These are phyloP conservation scores for Oryza officinalis DNA, from an alignment of 176 grass and related monocot genomes.

Conservation along the genomic window DNA sequence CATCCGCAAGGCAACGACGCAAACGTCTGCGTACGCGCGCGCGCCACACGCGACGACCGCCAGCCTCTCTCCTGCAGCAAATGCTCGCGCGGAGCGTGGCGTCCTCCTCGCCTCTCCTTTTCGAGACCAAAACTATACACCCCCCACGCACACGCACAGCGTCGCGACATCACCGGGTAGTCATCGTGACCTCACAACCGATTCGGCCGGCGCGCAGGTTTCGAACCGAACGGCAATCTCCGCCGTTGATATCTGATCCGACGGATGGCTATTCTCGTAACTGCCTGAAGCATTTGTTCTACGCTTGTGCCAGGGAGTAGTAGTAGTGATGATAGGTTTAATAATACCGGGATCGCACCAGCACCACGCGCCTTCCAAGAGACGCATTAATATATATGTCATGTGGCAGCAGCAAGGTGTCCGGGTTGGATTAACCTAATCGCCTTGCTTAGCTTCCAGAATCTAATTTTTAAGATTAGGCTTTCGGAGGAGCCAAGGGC, in stretches of 20 bases:
- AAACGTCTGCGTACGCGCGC: not conserved
- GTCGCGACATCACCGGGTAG: not conserved
- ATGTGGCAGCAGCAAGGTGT: constrained; percentile 31
- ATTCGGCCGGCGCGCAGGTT: not conserved
- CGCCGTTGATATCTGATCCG: not conserved
- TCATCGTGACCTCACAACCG: not conserved
- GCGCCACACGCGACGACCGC: not conserved
- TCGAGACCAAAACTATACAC: not conserved
- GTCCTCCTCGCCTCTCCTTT: not conserved
- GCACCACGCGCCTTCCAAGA: constrained; percentile 1
- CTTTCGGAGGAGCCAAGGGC: constrained; percentile 21
- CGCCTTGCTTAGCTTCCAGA: not conserved
- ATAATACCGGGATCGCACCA: not conserved
- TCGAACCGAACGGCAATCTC: not conserved
- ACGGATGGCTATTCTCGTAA: not conserved
- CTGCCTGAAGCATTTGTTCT: not conserved
- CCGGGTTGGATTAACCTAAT: constrained; percentile 37
- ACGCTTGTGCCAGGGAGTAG: not conserved
- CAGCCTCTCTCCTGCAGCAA: no score
- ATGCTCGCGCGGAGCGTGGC: not conserved
- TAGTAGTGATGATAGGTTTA: not conserved
- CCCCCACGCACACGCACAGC: not conserved
- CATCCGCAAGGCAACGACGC: not conserved
- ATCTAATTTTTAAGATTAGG: not conserved
- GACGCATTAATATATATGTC: not conserved